phyloP scores from a whole-genome alignment of 495 filamentous ascomycete species.

The Penicillium mononematosum region DNA sequence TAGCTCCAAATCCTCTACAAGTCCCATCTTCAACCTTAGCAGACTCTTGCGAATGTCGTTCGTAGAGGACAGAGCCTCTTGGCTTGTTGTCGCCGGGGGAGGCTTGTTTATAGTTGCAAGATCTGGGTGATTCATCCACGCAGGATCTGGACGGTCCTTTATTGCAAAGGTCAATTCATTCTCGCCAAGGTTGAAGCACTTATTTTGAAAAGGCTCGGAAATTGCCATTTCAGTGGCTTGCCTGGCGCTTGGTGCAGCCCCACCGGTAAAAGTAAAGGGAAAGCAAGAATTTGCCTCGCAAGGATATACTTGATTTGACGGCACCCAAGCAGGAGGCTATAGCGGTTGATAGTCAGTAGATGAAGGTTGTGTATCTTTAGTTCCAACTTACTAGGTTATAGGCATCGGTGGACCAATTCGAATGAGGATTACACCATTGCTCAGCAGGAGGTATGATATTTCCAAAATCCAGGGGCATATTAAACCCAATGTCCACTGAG shows the following conservation, averaged over 20 bases:
- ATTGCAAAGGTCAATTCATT: not conserved
- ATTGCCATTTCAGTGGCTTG: not conserved
- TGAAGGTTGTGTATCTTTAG: not conserved
- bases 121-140: not conserved
- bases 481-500: not conserved
- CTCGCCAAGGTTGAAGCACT: not conserved
- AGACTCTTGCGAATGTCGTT: slow-evolving; percentile 12
- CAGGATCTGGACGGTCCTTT: not conserved
- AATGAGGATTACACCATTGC: slow-evolving; percentile 8
- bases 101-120: not conserved
- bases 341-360: not conserved
- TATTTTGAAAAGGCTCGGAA: not conserved
- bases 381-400: slow-evolving; percentile 5
- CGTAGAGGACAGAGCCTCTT: not conserved
- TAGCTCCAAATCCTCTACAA: slow-evolving; percentile 23
- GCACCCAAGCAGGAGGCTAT: slow-evolving; percentile 2
- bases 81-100: not conserved
- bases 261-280: too few species aligned
- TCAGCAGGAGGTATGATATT: not conserved
- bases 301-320: not conserved
- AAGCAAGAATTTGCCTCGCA: not conserved
- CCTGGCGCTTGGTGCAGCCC: not conserved
- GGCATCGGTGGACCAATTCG: not conserved
- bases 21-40: slow-evolving; percentile 17
- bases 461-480: not conserved